Conservation (phyloP, 345 rosid species). For the Brassica nigra region DNA sequence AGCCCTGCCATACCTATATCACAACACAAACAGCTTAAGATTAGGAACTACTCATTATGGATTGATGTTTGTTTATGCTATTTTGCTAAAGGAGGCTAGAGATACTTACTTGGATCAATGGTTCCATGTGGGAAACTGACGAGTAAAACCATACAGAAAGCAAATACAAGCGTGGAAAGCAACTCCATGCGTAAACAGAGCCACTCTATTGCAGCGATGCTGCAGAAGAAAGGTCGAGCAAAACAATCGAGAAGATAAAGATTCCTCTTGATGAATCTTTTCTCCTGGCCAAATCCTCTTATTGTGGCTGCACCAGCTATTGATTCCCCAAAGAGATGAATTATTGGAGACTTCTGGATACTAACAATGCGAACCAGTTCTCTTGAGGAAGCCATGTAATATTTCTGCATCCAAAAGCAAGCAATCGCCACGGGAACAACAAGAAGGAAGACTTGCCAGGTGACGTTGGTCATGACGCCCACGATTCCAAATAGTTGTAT, state of each 20-base stretch:
- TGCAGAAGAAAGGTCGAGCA: slow-evolving; percentile 96
- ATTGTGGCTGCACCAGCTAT: slow-evolving; percentile 99
- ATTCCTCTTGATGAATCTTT: slow-evolving; percentile 96
- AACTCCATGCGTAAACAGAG: slow-evolving; percentile 98
- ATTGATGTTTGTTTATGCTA: slow-evolving; percentile 2
- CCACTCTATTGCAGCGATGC: slow-evolving; percentile 99
- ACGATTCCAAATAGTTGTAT: slow-evolving; percentile 96
- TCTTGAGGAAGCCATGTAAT: slow-evolving; percentile 99
- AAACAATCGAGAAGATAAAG: slow-evolving; percentile 98
- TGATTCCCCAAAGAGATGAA: slow-evolving; percentile 97
- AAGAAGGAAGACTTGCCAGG: slow-evolving; percentile 98
- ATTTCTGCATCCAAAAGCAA: slow-evolving; percentile 99
- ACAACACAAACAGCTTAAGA: slow-evolving; percentile 30
- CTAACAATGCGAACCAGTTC: slow-evolving; percentile 98
- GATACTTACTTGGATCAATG: slow-evolving; percentile 92
- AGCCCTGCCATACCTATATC: slow-evolving; percentile 98
- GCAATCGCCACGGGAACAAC: slow-evolving; percentile 95
- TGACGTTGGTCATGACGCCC: slow-evolving; percentile 90
- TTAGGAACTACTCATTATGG: slow-evolving; percentile 12
- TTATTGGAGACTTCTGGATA: slow-evolving; percentile 97
- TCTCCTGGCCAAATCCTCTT: slow-evolving; percentile 98
- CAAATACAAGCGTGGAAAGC: slow-evolving; percentile 92
- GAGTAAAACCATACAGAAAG: slow-evolving; percentile 97
- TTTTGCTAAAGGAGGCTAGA: background rate
- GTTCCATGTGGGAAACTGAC: slow-evolving; percentile 96